Base-by-base conservation (phyloP, 352 stramenopile genomes). In the Globisporangium solare region DNA sequence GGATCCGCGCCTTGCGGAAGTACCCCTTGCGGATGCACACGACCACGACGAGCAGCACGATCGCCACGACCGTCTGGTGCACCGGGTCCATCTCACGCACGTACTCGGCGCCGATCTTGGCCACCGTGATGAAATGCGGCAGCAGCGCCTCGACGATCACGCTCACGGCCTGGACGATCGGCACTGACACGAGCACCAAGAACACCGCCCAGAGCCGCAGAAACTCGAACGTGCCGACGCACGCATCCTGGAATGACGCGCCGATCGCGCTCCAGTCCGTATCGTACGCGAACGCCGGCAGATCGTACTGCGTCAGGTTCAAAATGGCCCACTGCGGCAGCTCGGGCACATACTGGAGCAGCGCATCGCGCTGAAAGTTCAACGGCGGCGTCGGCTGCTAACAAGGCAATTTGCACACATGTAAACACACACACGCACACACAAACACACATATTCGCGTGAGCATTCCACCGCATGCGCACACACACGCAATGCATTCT, bases 11-110 rank as follows among this genome's bases (percentile, higher is more conserved):
- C 32, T 73, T 80, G 39, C 75, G 67, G 14, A 92, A 72, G 64
- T 92, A 94, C 13, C 84, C 83, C 22, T 75, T 68, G 13, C 80
- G 82, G 37, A 86, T 72, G 51, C 78, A 83, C 14, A 94, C 58
- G 35, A 60, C 47, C 21, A 73, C 47, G 11, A 88, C 53, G 0
- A 86, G 21, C 2, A 54, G 17, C 10, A 60, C 50, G 18, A 70
- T 10, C 10, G 61, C 70, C 27, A 88, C 35, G 20, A 64, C 51
- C 11, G 67, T 67, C 54, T 94, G 82, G 49, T 88, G 60, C 15
- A 82, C 58, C 0, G 79, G 81, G n/a, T 91, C 76, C 54, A 94
- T 70, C 52, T 73, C 58, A 37, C 57, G 65, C 15, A 91, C 63
- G 24, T 74, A 71, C 45, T 85, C 67, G 7, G 55, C 71, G 0